Evolutionary conservation across 768 basidiomycete species (phyloP).

Genomic region (Boletus huronensis): DNA sequence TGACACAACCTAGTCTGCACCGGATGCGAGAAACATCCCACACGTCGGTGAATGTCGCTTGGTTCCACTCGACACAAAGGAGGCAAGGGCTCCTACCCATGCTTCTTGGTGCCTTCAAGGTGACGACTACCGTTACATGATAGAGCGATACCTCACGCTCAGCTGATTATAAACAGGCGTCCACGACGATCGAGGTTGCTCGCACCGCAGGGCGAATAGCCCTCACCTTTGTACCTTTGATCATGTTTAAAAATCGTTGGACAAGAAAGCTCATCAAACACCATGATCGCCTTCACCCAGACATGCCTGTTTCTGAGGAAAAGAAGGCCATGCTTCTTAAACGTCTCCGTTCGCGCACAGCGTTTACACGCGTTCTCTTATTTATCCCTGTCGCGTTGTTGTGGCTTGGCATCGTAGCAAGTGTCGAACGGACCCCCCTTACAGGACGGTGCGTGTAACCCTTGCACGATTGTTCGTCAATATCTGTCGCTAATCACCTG

Average conservation of each 20-base stretch:
- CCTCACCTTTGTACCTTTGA: conserved; percentile 69
- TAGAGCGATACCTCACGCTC: not conserved
- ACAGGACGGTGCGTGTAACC: conserved; percentile 70
- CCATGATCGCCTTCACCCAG: conserved; percentile 33
- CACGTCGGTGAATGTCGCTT: conserved; percentile 7
- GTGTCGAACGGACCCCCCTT: conserved; percentile 73
- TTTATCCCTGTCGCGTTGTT: conserved; percentile 60
- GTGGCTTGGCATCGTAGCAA: conserved; percentile 67
- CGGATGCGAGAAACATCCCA: conserved; percentile 3
- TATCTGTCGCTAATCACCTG: conserved; percentile 2
- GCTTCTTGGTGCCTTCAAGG: conserved; percentile 67
- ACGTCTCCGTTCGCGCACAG: conserved; percentile 46
- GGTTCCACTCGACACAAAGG: conserved; percentile 41
- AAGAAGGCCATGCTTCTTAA: conserved; percentile 47
- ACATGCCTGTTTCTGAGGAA: conserved; percentile 49
- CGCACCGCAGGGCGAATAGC: conserved; percentile 68
- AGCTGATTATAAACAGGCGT: conserved; percentile 46
- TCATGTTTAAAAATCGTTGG: conserved; percentile 57
- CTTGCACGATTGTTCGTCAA: not conserved
- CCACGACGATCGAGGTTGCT: conserved; percentile 67
- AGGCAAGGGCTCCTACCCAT: conserved; percentile 44
- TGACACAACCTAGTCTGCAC: not conserved
- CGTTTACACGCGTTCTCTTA: conserved; percentile 52
- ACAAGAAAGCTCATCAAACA: conserved; percentile 50
- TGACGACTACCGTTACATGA: conserved; percentile 8